Base-by-base conservation (phyloP, 768 basidiomycete species). In the Trametes villosa region DNA sequence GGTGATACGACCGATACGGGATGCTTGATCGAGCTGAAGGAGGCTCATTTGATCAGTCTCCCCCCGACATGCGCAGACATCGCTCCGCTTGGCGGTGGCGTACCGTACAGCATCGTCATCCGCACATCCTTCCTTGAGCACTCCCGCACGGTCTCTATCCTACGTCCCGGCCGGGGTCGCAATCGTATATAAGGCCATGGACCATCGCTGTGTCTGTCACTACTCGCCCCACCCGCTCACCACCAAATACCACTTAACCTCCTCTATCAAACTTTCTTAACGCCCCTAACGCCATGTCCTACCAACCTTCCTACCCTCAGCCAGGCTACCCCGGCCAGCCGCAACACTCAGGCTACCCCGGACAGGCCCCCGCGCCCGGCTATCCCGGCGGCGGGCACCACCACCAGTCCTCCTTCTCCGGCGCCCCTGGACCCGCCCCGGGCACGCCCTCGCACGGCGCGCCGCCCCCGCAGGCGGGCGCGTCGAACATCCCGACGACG, bases 331-430 rank as follows among this genome's bases (percentile, higher is more conserved):
- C 44, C 13, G 22, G 44, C 24, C 22, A 45, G 44, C 22, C 44
- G 22, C 9, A 20, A 9, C 44, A 45, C 3, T 26, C 20, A 9
- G 44, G 22, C 44, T 45, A 45, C 22, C 44, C 44, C 44, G 44
- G 22, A 2, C 36, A 38, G 36, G 36, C 57, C 51, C 60, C 26
- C 42, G 48, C 17, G 33, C 65, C 2, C 38, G 62, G 59, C 53
- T 62, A 62, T 57, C 61, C 62, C 18, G 63, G n/a, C n/a, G n/a
- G n/a, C n/a, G n/a, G 63, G 40, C 62, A 63, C 33, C 44, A 34
- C 4, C 34, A 45, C 18, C 52, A 46, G 15, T 45, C 42, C 15
- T 40, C 47, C 17, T 22, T 38, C 31, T 55, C 42, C 48, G 42
- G 44, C 20, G 41, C 42, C 33, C 47, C 57, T 9, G n/a, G n/a